A percentile compares a stretch with the other conserved stretches of the same genome.
Evolutionary conservation across 352 stramenopile species (phyloP).

Genomic region (Globisporangium irregulare): DNA sequence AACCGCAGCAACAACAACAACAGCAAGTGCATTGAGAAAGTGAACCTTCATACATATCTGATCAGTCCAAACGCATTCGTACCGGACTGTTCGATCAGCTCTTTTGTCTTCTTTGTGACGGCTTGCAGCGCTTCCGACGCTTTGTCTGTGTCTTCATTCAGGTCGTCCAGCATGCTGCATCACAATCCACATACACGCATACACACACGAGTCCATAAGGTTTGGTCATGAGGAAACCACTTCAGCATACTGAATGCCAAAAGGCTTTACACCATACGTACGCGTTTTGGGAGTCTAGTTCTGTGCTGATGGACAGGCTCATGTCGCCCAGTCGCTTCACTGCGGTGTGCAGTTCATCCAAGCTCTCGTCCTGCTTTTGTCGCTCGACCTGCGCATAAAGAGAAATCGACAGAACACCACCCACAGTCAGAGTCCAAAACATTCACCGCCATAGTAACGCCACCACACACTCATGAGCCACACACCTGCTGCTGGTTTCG

Average conservation of each 20-base stretch:
- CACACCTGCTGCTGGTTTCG: constrained; percentile 49
- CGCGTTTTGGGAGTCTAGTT: constrained; percentile 81
- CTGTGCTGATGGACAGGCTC: constrained; percentile 80
- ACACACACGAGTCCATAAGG: background rate
- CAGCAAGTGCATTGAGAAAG: background rate
- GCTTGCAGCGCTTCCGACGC: constrained; percentile 64
- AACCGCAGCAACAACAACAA: constrained; percentile 6
- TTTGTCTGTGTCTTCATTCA: constrained; percentile 83
- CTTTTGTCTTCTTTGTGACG: constrained; percentile 84
- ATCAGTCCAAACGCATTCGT: background rate
- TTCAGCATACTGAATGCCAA: background rate
- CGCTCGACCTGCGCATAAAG: constrained; percentile 39
- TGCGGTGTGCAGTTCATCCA: constrained; percentile 72
- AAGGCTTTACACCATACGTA: constrained; percentile 21
- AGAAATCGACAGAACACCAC: background rate
- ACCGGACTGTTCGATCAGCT: constrained; percentile 84
- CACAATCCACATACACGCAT: background rate
- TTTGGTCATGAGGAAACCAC: background rate
- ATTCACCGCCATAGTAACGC: background rate
- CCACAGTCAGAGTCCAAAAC: background rate
- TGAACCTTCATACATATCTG: background rate
- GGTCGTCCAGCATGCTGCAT: constrained; percentile 80
- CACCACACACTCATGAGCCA: background rate
- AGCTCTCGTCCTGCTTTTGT: constrained; percentile 80
- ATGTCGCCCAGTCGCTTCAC: constrained; percentile 83